A percentile compares a stretch with the other conserved stretches of the same genome.
phyloP scores from a whole-genome alignment of 441 rosid species.

The Pelargonium citronellum region DNA sequence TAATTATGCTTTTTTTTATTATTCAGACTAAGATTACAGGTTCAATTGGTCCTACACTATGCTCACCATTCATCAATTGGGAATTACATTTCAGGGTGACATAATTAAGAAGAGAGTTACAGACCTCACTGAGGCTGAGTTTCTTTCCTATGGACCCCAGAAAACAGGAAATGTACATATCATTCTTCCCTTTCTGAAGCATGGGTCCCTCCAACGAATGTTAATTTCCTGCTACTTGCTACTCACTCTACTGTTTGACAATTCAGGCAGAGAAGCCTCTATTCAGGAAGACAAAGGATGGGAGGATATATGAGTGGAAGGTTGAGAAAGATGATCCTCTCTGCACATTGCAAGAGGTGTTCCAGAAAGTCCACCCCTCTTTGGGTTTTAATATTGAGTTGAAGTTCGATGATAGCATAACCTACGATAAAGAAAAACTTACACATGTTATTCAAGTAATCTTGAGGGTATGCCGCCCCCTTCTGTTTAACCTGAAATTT shows the following conservation, averaged over 20 bases:
- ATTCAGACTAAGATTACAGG: background rate
- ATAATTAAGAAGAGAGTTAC: slow-evolving; percentile 45
- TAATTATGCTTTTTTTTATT: too few relatives aligned
- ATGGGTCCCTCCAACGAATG: background rate
- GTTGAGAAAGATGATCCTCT: slow-evolving; percentile 45
- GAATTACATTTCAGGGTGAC: slow-evolving; percentile 31
- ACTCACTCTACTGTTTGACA: background rate
- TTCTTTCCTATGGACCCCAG: slow-evolving; percentile 52
- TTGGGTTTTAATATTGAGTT: slow-evolving; percentile 49
- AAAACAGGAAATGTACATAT: slow-evolving; percentile 25
- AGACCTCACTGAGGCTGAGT: slow-evolving; percentile 37
- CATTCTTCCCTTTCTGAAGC: background rate
- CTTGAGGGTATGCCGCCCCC: slow-evolving; percentile 29
- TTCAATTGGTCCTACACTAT: background rate
- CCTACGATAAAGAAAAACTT: slow-evolving; percentile 38
- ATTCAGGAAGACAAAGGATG: slow-evolving; percentile 49
- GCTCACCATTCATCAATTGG: background rate
- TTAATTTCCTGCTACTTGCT: background rate
- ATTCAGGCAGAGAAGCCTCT: slow-evolving; percentile 40
- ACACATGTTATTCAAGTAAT: slow-evolving; percentile 28
- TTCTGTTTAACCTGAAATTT: background rate
- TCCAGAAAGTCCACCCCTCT: slow-evolving; percentile 32
- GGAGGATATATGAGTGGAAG: slow-evolving; percentile 48
- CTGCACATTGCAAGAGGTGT: slow-evolving; percentile 45
- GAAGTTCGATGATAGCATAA: slow-evolving; percentile 47